These are phyloP conservation scores for Mycena sp. DNA, from an alignment of 1,284 basidiomycete species.

Conservation along the genomic window DNA sequence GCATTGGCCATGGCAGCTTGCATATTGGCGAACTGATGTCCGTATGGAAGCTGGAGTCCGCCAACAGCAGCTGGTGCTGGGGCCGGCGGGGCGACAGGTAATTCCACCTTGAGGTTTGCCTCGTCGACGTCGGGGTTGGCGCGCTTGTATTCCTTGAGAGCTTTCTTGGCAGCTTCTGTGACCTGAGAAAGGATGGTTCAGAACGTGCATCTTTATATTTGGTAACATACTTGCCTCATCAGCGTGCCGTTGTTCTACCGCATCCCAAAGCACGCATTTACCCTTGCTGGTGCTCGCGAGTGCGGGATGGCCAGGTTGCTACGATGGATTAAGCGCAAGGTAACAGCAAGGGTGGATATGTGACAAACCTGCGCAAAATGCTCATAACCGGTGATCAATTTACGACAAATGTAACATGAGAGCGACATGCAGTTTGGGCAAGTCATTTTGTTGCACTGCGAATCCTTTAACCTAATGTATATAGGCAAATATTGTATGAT, in stretches of 20 bases:
- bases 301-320: slow-evolving; percentile 33
- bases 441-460: slow-evolving; percentile 83
- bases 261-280: slow-evolving; percentile 79
- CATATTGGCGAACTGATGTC: background rate
- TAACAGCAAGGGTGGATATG: background rate
- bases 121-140: slow-evolving; percentile 39
- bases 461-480: slow-evolving; percentile 11
- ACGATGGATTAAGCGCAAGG: background rate
- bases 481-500: background rate
- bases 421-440: slow-evolving; percentile 75
- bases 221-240: slow-evolving; percentile 65
- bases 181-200: slow-evolving; percentile 54
- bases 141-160: slow-evolving; percentile 65
- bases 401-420: slow-evolving; percentile 83
- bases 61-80: background rate
- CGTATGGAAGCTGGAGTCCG: background rate
- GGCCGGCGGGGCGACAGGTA: slow-evolving; percentile 25
- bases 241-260: slow-evolving; percentile 67
- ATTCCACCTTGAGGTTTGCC: slow-evolving; percentile 27
- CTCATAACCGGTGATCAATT: slow-evolving; percentile 77
- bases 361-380: slow-evolving; percentile 74
- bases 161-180: slow-evolving; percentile 72
- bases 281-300: slow-evolving; percentile 38
- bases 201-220: background rate
- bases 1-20: slow-evolving; percentile 15